Evolutionary conservation across 2,329 filamentous ascomycete genomes (phyloP).

Genomic region (Monosporascus sp.): DNA sequence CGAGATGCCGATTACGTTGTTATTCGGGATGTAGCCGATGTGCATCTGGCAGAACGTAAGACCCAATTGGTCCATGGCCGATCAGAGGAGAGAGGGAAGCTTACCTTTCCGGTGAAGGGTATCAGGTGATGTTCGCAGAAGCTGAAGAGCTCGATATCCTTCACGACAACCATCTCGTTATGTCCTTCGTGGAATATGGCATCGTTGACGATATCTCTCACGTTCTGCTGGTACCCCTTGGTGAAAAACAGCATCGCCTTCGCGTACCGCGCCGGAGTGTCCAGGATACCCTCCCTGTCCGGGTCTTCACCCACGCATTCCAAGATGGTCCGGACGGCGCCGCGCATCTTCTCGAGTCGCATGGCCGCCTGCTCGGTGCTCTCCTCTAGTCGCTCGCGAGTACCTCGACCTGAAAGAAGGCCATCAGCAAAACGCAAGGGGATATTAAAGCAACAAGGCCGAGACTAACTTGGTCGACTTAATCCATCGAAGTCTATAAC

Average conservation of each 20-base stretch:
- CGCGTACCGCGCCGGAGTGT: conserved; percentile 79
- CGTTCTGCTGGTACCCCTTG: conserved; percentile 93
- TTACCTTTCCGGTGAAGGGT: conserved; percentile 89
- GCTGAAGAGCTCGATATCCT: conserved; percentile 92
- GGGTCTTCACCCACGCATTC: conserved; percentile 67
- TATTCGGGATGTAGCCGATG: conserved; percentile 92
- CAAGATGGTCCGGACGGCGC: conserved; percentile 59
- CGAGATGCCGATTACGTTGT: conserved; percentile 85
- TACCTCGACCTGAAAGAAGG: conserved; percentile 49
- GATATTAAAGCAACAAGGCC: background rate
- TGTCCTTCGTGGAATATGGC: conserved; percentile 96
- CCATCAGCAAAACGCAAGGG: conserved; percentile 6
- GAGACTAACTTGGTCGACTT: conserved; percentile 48
- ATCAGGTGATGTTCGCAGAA: conserved; percentile 97
- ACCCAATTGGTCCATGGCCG: conserved; percentile 6
- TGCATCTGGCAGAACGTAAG: conserved; percentile 65
- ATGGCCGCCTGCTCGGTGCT: conserved; percentile 42
- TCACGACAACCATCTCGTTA: conserved; percentile 95
- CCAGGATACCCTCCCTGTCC: conserved; percentile 57
- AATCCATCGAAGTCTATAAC: conserved; percentile 59
- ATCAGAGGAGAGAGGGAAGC: conserved; percentile 7
- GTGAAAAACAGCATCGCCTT: conserved; percentile 96
- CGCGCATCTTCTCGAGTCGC: conserved; percentile 53
- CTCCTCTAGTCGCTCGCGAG: conserved; percentile 57
- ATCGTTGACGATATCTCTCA: conserved; percentile 83